Evolutionary conservation across 805 yeast genomes (phyloP).

Genomic region (Wickerhamomyces rabaulensis): DNA sequence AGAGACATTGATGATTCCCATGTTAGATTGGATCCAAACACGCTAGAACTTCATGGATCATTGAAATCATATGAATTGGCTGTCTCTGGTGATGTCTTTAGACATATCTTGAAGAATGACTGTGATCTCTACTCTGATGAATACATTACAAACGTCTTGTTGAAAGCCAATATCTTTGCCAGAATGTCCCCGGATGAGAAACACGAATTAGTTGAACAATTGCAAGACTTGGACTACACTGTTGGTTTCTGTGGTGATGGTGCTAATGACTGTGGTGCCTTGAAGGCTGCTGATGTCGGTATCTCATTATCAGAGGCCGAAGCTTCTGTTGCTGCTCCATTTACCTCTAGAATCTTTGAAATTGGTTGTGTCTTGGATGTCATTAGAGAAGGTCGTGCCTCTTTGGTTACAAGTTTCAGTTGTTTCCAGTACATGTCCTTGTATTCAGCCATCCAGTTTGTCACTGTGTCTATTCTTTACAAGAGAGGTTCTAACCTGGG

Average conservation of each 20-base stretch:
- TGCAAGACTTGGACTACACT: slow-evolving; percentile 81
- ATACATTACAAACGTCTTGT: slow-evolving; percentile 52
- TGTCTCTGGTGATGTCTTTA: slow-evolving; percentile 88
- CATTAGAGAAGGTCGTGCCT: slow-evolving; percentile 90
- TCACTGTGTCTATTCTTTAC: slow-evolving; percentile 80
- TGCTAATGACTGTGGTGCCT: slow-evolving; percentile 98
- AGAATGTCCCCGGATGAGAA: slow-evolving; percentile 99
- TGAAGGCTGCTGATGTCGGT: slow-evolving; percentile 97
- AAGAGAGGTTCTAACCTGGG: slow-evolving; percentile 90
- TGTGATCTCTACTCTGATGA: slow-evolving; percentile 24
- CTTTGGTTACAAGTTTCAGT: slow-evolving; percentile 90
- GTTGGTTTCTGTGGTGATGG: slow-evolving; percentile 99
- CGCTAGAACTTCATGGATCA: slow-evolving; percentile 43
- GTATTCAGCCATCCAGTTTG: slow-evolving; percentile 93
- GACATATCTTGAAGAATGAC: slow-evolving; percentile 54
- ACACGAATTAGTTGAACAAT: slow-evolving; percentile 86
- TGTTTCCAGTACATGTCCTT: slow-evolving; percentile 98
- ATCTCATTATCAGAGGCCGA: slow-evolving; percentile 95
- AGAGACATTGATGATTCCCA: slow-evolving; percentile 59
- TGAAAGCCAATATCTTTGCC: slow-evolving; percentile 78
- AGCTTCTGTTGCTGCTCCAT: slow-evolving; percentile 98
- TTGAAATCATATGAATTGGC: slow-evolving; percentile 61
- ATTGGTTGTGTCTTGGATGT: slow-evolving; percentile 90
- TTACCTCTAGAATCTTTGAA: slow-evolving; percentile 85
- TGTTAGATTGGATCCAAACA: slow-evolving; percentile 54